Base-by-base conservation (phyloP, 2,329 filamentous ascomycete species). In the Colletotrichum shisoi region DNA sequence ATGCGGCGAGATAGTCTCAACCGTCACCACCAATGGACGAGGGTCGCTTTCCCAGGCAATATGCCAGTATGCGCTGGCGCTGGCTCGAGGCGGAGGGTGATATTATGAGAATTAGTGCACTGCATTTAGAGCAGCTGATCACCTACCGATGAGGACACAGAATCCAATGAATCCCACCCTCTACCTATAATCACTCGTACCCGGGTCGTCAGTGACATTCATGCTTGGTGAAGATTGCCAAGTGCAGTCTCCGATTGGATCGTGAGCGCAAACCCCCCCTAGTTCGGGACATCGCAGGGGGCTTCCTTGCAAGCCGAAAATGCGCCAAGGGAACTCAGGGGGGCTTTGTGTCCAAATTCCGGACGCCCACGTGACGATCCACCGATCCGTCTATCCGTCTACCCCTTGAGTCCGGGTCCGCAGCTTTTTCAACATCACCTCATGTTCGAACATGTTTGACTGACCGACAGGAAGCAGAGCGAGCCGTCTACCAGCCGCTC, bases 71-170 rank as follows among this genome's bases (percentile, higher is more conserved):
- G 39, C n/a, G 24, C 46, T 63, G 48, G 39, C n/a, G 24, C 46
- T 58, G 48, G 60, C 53, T 48, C 11, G n/a, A 42, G 13, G 42
- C 42, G 34, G 54, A 54, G 3, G 27, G 45, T 5, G 37, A 49
- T 21, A 42, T 27, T 51, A 53, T 42, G 48, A 67, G 53, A 24
- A 31, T 11, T 39, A 56, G 19, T 42, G 42, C 56, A 44, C 45
- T 5, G 17, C 9, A 31, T 44, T 13, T 9, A 6, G 34, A 42
- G 46, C 60, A 67, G 46, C 31, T 63, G 64, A 63, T 19, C 60
- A 67, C 6, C 13, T 7, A 21, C 2, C 48, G 48, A 63, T 34
- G 42, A 37, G 27, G 19, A 51, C 21, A 42, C 46, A 19, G 19
- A 27, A 62, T 52, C 11, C 34, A 19, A 57, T 45, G 15, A 8